A percentile compares a stretch with the other conserved stretches of the same genome.
These are phyloP conservation scores for Yamadazyma blattariae DNA, from an alignment of 1,139 yeast species.

Conservation along the genomic window DNA sequence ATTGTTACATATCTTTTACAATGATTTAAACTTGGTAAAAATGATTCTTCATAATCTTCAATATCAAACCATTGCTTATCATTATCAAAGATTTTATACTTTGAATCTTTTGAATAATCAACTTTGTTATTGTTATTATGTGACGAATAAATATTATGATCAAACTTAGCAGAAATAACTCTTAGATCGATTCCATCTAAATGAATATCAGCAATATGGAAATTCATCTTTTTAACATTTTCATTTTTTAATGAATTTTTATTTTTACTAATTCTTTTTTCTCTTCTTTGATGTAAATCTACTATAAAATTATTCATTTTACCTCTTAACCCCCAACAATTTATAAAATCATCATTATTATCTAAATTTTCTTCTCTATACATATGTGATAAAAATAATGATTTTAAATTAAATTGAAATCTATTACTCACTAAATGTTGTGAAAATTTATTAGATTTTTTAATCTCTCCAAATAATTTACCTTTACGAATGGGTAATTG, in stretches of 20 bases:
- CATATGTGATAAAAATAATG: constrained; percentile 41
- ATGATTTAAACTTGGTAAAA: constrained; percentile 24
- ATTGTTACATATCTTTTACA: constrained; percentile 23
- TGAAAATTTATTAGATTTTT: constrained; percentile 37
- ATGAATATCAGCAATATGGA: constrained; percentile 43
- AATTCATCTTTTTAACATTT: constrained; percentile 41
- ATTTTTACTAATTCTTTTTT: constrained; percentile 30
- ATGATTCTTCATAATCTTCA: constrained; percentile 42
- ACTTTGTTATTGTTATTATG: not conserved
- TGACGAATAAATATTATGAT: constrained; percentile 24
- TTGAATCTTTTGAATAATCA: constrained; percentile 15
- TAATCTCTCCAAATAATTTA: constrained; percentile 35
- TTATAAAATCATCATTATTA: constrained; percentile 23
- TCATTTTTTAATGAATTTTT: constrained; percentile 29
- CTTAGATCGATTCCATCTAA: constrained; percentile 41
- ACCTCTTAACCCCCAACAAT: constrained; percentile 41
- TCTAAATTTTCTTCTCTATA: constrained; percentile 28
- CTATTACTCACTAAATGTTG: constrained; percentile 42
- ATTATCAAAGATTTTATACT: constrained; percentile 28
- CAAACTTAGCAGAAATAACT: constrained; percentile 29
- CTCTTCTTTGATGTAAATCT: constrained; percentile 47
- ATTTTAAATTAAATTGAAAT: constrained; percentile 36
- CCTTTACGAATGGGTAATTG: constrained; percentile 43
- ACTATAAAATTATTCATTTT: constrained; percentile 39
- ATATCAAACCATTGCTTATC: constrained; percentile 43